Conservation (phyloP, 441 rosid genomes). For the California macrophylla region DNA sequence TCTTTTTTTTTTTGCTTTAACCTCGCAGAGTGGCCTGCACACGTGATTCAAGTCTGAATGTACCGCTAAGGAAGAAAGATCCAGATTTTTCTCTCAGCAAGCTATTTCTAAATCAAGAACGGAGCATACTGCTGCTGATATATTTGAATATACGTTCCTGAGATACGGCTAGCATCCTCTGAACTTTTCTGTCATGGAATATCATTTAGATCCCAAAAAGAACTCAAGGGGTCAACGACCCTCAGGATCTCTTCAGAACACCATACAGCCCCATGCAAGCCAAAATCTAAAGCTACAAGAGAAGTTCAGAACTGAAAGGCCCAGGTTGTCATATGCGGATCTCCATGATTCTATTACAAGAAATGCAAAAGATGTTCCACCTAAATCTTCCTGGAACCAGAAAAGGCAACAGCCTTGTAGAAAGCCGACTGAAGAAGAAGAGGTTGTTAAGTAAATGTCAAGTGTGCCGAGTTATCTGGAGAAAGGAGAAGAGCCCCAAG, state of each 20-base stretch:
- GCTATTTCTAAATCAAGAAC: not conserved
- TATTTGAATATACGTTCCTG: not conserved
- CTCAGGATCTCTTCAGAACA: constrained; percentile 24
- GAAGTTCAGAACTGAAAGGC: constrained; percentile 35
- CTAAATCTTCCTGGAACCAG: constrained; percentile 24
- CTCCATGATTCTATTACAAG: constrained; percentile 36
- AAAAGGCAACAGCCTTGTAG: constrained; percentile 19
- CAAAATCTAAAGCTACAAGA: constrained; percentile 27
- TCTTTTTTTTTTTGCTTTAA: constrained; percentile 16
- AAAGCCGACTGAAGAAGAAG: constrained; percentile 40
- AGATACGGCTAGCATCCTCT: constrained; percentile 11
- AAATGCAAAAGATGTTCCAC: constrained; percentile 28
- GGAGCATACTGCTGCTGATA: no score
- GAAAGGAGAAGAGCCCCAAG: constrained; percentile 45
- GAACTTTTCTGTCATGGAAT: constrained; percentile 35
- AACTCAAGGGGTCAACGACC: constrained; percentile 22
- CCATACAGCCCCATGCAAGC: constrained; percentile 22
- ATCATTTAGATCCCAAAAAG: constrained; percentile 21
- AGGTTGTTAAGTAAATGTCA: constrained; percentile 87
- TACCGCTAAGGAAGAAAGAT: constrained; percentile 14
- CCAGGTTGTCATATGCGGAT: constrained; percentile 39
- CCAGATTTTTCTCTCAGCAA: not conserved
- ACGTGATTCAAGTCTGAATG: constrained; percentile 6
- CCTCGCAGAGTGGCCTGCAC: constrained; percentile 11
- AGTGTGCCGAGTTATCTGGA: constrained; percentile 74